These are phyloP conservation scores for Tylopilus subfusipes DNA, from an alignment of 768 basidiomycete genomes.

Conservation along the genomic window DNA sequence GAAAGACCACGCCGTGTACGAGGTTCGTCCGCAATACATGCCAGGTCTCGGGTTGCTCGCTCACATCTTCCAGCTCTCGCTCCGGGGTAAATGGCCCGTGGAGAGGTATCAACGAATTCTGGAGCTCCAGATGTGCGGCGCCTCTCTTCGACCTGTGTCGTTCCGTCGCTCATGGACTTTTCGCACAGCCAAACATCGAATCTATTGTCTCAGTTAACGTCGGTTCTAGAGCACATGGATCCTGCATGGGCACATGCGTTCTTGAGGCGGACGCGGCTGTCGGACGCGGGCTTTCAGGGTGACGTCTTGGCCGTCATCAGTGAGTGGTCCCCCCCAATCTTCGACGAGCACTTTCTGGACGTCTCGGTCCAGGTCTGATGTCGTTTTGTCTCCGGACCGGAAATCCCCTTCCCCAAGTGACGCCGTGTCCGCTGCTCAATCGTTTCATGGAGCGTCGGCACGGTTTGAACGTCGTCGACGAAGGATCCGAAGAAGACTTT, in stretches of 20 bases:
- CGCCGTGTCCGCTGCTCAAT: conserved; percentile 63
- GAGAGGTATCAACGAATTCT: conserved; percentile 67
- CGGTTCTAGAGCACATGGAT: conserved; percentile 68
- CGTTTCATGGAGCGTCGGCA: conserved; percentile 47
- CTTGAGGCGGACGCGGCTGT: conserved; percentile 66
- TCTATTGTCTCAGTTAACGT: conserved; percentile 69
- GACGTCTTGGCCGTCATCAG: conserved; percentile 82
- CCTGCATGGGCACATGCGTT: conserved; percentile 77
- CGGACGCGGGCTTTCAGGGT: conserved; percentile 79
- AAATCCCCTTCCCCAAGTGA: conserved; percentile 77
- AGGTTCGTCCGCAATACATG: conserved; percentile 39
- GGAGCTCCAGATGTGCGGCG: conserved; percentile 61
- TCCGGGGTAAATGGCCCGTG: conserved; percentile 81
- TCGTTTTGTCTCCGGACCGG: conserved; percentile 73
- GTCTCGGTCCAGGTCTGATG: conserved; percentile 55
- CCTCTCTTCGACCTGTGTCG: not conserved
- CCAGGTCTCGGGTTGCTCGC: not conserved
- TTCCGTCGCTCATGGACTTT: conserved; percentile 2
- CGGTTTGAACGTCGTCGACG: conserved; percentile 65
- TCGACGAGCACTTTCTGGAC: not conserved
- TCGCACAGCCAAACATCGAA: conserved; percentile 58
- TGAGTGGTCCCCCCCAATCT: conserved; percentile 30
- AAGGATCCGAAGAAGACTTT: conserved; percentile 70
- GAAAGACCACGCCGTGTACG: conserved; percentile 59
- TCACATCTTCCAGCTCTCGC: conserved; percentile 52